phyloP scores from a whole-genome alignment of 2,329 filamentous ascomycete species.

The Pseudogymnoascus sp. region DNA sequence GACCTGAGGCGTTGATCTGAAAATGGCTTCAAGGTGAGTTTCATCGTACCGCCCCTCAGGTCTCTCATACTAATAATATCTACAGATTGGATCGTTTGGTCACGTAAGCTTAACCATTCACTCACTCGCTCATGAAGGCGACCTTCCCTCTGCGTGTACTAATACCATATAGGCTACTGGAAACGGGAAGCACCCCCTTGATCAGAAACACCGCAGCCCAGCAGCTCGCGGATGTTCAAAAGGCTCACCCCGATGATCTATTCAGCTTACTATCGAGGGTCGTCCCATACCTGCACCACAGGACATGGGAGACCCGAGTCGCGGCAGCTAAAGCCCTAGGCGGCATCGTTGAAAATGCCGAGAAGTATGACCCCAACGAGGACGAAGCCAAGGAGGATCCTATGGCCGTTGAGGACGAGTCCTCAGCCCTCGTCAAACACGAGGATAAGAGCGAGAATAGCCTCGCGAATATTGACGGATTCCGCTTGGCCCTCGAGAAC shows the following conservation, averaged over 20 bases:
- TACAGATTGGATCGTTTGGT: constrained; percentile 74
- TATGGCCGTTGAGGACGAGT: constrained; percentile 27
- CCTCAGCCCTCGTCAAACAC: constrained; percentile 42
- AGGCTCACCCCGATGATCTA: constrained; percentile 92
- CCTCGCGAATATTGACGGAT: constrained; percentile 41
- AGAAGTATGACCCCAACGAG: constrained; percentile 79
- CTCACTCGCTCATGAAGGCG: not conserved
- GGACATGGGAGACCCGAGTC: constrained; percentile 93
- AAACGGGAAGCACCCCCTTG: constrained; percentile 92
- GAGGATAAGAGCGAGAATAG: constrained; percentile 45
- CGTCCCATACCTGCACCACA: constrained; percentile 89
- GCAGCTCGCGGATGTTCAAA: constrained; percentile 95
- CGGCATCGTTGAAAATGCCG: constrained; percentile 85
- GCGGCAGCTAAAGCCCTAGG: constrained; percentile 91
- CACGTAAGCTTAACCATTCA: constrained; percentile 57
- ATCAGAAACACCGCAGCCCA: constrained; percentile 96
- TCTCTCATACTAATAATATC: constrained; percentile 20
- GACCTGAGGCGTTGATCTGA: constrained; percentile 7
- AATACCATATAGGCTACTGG: constrained; percentile 62
- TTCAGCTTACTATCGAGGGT: constrained; percentile 92
- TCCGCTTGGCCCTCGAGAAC: constrained; percentile 63
- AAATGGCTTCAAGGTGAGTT: constrained; percentile 31
- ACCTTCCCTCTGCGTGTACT: constrained; percentile 12
- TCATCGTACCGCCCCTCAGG: not conserved
- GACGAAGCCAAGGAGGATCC: constrained; percentile 54